Base-by-base conservation (phyloP, 1,284 basidiomycete genomes). In the Boletus semigastroideus region DNA sequence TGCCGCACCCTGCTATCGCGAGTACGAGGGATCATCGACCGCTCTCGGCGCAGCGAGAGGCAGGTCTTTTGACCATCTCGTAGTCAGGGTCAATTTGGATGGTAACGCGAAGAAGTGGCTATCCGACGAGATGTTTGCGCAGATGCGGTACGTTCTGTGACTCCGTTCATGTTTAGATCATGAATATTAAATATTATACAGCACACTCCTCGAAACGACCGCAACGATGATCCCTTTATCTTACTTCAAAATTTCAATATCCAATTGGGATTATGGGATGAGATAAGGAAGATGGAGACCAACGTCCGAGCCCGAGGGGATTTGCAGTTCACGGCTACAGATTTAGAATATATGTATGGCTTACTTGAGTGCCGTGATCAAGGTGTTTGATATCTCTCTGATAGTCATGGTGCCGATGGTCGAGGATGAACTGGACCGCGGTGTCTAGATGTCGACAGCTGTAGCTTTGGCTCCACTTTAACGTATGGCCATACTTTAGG, bases 321-420 rank as follows among this genome's bases (percentile, higher is more conserved):
- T 39, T 48, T 67, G 17, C 68, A 73, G 19, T 74, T 78, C 56
- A 71, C 69, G 11, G 56, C 67, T 12, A 53, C 62, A 34, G 80
- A 83, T 57, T 67, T 82, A 41, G 79, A 81, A 0, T 39, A 22
- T 3, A 83, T 85, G 77, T 72, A n/a, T n/a, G n/a, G n/a, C 74
- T 5, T 80, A 77, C 51, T 55, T 79, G 33, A 70, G 69, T 39
- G 82, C 80, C 0, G 72, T 78, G n/a, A 63, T 84, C 46, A 81
- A 82, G 72, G 79, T 78, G 39, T 13, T 0, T 1, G 19, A 10
- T 25, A 0, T 27, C 3, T 14, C 3, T n/a, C 22, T 70, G n/a
- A 48, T 74, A 5, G 64, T 77, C 2, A 75, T 55, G 75, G 74
- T 17, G 3, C 79, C 78, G 11, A 75, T 74, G 17, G 67, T 82